A percentile compares a stretch with the other conserved stretches of the same genome.
phyloP scores from a whole-genome alignment of 2,329 filamentous ascomycete species.

The Coniochaeta prunicola region DNA sequence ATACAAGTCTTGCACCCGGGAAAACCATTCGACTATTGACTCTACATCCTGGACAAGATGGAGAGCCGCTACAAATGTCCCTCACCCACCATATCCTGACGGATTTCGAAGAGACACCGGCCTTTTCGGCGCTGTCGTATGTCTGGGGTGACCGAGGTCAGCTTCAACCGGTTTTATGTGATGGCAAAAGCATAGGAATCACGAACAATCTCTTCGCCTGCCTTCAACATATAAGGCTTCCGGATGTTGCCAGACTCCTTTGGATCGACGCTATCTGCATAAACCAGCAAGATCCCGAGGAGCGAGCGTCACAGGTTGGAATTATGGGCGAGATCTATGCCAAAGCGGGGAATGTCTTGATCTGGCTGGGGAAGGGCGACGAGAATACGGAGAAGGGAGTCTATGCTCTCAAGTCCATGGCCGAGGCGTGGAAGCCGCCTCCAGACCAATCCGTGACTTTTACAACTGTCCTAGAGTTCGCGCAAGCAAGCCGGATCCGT shows the following conservation, averaged over 20 bases:
- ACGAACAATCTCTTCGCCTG: neutral
- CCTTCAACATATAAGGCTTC: neutral
- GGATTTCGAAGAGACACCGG: neutral
- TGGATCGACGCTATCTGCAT: neutral
- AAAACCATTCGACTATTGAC: neutral
- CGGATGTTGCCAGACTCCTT: neutral
- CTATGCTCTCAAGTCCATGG: neutral
- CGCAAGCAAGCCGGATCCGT: neutral
- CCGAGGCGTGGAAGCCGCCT: neutral
- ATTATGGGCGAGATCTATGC: neutral
- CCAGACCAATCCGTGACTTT: neutral
- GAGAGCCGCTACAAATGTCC: neutral
- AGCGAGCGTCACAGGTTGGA: neutral
- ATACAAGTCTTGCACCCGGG: neutral
- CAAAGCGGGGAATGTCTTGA: neutral
- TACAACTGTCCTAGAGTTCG: neutral
- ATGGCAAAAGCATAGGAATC: neutral
- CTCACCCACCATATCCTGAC: neutral
- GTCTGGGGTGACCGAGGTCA: neutral
- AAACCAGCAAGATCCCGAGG: neutral
- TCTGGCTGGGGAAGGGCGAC: neutral
- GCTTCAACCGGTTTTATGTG: neutral
- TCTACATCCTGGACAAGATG: neutral
- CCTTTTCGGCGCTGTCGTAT: conserved; percentile 4
- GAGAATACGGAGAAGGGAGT: neutral